These are phyloP conservation scores for Phytophthora sojae DNA, from an alignment of 352 stramenopile species.

Conservation along the genomic window DNA sequence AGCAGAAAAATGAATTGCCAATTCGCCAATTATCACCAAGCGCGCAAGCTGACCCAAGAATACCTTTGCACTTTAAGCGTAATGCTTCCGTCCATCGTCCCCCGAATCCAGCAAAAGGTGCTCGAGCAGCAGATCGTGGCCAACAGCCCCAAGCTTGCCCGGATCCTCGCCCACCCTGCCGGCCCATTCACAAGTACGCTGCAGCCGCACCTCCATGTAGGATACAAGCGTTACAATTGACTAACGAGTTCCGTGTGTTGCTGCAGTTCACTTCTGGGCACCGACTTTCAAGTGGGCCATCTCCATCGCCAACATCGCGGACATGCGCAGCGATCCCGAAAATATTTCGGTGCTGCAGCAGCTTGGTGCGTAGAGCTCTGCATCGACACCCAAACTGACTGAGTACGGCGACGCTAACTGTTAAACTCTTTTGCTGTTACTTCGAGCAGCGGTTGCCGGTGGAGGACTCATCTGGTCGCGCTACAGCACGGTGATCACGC, in stretches of 20 bases:
- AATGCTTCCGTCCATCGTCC: conserved; percentile 79
- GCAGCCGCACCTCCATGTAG: not conserved
- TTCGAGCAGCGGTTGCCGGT: conserved; percentile 55
- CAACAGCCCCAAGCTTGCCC: conserved; percentile 69
- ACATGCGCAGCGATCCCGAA: conserved; percentile 84
- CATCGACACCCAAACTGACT: not conserved
- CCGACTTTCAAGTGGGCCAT: conserved; percentile 91
- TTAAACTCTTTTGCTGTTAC: not conserved
- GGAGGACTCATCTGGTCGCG: conserved; percentile 91
- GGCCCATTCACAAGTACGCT: conserved; percentile 85
- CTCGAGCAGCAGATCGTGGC: conserved; percentile 73
- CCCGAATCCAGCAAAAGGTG: conserved; percentile 78
- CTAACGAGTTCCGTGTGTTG: not conserved
- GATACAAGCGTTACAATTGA: too few relatives aligned
- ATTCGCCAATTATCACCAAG: conserved; percentile 16
- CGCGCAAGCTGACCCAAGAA: conserved; percentile 13
- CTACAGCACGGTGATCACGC: conserved; percentile 89
- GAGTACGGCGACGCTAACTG: conserved; percentile 2
- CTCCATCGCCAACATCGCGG: conserved; percentile 86
- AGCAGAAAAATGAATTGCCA: conserved; percentile 19
- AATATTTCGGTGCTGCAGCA: conserved; percentile 85
- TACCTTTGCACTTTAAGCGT: not conserved
- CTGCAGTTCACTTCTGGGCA: conserved; percentile 89
- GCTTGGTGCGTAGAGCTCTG: conserved; percentile 31
- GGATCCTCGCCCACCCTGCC: conserved; percentile 77